phyloP scores from a whole-genome alignment of 148 eudicot genomes.

The Fagopyrum esculentum region DNA sequence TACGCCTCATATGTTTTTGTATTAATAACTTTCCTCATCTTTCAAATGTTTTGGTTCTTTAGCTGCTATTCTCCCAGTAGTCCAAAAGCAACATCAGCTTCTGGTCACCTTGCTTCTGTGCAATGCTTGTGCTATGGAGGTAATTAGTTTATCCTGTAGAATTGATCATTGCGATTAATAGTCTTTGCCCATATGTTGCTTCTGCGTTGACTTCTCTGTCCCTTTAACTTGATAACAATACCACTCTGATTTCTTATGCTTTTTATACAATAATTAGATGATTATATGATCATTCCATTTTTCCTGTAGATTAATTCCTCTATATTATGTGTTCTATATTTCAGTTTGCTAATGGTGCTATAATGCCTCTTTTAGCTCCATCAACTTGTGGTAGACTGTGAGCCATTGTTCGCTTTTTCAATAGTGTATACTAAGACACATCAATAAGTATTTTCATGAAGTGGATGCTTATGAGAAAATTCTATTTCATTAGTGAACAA shows the following conservation, averaged over 20 bases:
- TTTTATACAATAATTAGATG: slow-evolving; percentile 1
- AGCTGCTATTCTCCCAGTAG: slow-evolving; percentile 86
- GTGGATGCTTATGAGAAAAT: background rate
- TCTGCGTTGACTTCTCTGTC: background rate
- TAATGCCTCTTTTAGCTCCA: background rate
- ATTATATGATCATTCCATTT: background rate
- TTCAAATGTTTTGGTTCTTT: slow-evolving; percentile 14
- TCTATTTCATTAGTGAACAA: background rate
- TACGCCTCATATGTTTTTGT: background rate
- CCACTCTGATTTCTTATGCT: background rate
- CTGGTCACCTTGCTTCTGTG: slow-evolving; percentile 87
- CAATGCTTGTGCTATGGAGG: slow-evolving; percentile 98
- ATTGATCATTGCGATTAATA: background rate
- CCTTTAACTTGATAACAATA: background rate
- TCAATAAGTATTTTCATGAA: background rate
- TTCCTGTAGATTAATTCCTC: background rate
- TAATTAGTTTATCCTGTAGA: slow-evolving; percentile 19
- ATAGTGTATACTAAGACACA: background rate
- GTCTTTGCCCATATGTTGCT: background rate
- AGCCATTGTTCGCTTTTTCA: background rate
- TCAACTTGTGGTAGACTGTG: background rate
- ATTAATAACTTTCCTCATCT: background rate
- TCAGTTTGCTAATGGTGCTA: background rate
- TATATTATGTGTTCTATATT: background rate
- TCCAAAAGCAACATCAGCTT: slow-evolving; percentile 92